phyloP scores from a whole-genome alignment of 495 filamentous ascomycete genomes.

The Penicillium fimorum region DNA sequence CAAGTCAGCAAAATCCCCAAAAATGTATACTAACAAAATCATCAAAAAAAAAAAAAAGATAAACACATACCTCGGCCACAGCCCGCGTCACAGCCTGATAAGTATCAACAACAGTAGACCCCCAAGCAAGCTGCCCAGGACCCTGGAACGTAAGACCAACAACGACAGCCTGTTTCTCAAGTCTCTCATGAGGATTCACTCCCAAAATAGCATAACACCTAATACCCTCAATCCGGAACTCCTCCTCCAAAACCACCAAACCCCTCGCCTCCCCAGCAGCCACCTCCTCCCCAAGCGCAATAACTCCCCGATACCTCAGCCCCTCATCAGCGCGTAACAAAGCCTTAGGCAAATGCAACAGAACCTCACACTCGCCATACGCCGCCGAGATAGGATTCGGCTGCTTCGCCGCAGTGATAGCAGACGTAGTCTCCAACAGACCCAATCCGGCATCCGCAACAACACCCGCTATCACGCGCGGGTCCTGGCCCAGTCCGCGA shows the following conservation, averaged over 20 bases:
- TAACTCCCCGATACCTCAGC: slow-evolving; percentile 41
- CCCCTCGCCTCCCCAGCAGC: slow-evolving; percentile 24
- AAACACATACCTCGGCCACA: slow-evolving; percentile 43
- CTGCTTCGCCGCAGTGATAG: slow-evolving; percentile 20
- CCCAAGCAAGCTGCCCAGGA: slow-evolving; percentile 40
- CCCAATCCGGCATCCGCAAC: slow-evolving; percentile 41
- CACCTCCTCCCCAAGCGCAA: slow-evolving; percentile 32
- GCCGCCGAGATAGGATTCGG: slow-evolving; percentile 29
- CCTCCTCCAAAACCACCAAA: slow-evolving; percentile 43
- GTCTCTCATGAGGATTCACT: slow-evolving; percentile 56
- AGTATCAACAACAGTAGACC: slow-evolving; percentile 40
- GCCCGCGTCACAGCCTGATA: slow-evolving; percentile 45
- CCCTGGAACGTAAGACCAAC: slow-evolving; percentile 50
- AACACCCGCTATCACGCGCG: slow-evolving; percentile 39
- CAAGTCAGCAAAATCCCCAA: slow-evolving; percentile 6
- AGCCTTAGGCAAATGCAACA: slow-evolving; percentile 44
- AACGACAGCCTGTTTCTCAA: slow-evolving; percentile 57
- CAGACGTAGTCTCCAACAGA: slow-evolving; percentile 43
- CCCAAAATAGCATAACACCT: slow-evolving; percentile 53
- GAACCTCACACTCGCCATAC: slow-evolving; percentile 42
- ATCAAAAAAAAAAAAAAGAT: slow-evolving; percentile 9
- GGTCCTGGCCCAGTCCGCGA: slow-evolving; percentile 34
- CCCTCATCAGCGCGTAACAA: slow-evolving; percentile 43
- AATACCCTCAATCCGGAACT: slow-evolving; percentile 45
- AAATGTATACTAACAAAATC: not conserved